A percentile compares a stretch with the other conserved stretches of the same genome.
Evolutionary conservation across 805 yeast genomes (phyloP).

Genomic region (Candida pseudoglaebosa): DNA sequence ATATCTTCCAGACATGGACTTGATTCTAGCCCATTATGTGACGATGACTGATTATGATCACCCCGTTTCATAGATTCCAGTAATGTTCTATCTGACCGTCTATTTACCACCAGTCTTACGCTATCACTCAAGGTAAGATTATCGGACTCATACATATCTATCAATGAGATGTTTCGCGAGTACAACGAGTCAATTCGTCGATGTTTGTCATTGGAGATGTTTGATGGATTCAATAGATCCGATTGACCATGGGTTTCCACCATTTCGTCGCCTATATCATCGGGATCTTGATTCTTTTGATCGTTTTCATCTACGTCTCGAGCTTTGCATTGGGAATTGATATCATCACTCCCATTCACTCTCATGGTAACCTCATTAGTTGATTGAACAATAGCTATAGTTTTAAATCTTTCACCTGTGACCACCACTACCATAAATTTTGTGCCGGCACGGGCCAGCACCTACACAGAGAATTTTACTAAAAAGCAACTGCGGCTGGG

Average conservation of each 20-base stretch:
- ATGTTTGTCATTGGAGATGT: slow-evolving; percentile 12
- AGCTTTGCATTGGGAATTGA: neutral
- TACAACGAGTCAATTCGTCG: slow-evolving; percentile 27
- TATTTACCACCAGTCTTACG: neutral
- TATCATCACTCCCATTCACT: neutral
- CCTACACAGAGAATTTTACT: no score
- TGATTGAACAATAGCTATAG: no score
- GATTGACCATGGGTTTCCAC: neutral
- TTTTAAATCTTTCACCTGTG: no score
- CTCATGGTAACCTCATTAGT: neutral
- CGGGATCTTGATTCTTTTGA: neutral
- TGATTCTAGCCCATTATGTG: no score
- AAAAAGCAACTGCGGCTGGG: no score
- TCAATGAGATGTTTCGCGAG: slow-evolving; percentile 34
- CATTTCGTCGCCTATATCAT: neutral
- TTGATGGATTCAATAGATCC: neutral
- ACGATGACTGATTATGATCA: neutral
- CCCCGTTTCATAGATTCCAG: neutral
- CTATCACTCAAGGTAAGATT: neutral
- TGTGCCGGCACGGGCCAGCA: no score
- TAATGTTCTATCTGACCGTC: neutral
- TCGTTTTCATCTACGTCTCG: neutral
- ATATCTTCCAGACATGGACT: neutral
- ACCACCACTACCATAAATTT: no score
- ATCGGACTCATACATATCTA: slow-evolving; percentile 29